These are phyloP conservation scores for Daldinia eschscholtzii DNA, from an alignment of 2,329 filamentous ascomycete genomes.

Conservation along the genomic window DNA sequence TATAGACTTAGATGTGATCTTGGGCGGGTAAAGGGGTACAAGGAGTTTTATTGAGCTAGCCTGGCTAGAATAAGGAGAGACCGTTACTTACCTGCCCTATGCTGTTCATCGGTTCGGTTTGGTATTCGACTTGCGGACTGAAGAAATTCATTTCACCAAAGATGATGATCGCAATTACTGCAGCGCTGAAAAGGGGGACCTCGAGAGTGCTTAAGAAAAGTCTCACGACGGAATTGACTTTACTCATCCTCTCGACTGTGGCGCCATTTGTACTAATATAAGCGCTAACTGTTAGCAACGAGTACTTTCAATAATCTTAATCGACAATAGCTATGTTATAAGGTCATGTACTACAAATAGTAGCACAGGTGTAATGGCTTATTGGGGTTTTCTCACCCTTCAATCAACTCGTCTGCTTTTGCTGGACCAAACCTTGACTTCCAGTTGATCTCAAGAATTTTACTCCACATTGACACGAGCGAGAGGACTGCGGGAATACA, in stretches of 20 bases:
- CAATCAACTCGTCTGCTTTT: slow-evolving; percentile 58
- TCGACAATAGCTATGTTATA: neutral
- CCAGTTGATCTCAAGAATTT: slow-evolving; percentile 74
- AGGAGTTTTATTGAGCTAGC: slow-evolving; percentile 52
- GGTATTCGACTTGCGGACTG: slow-evolving; percentile 65
- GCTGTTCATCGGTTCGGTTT: slow-evolving; percentile 72
- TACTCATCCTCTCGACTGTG: slow-evolving; percentile 64
- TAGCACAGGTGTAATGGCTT: neutral
- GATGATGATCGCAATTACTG: slow-evolving; percentile 70
- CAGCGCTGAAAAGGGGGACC: slow-evolving; percentile 69
- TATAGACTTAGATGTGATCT: neutral
- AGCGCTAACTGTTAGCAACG: slow-evolving; percentile 9
- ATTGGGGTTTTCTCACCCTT: slow-evolving; percentile 51
- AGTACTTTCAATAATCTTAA: neutral
- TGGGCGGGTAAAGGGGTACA: neutral
- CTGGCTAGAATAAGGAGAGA: slow-evolving; percentile 17
- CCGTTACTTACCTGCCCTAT: slow-evolving; percentile 52
- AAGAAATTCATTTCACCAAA: slow-evolving; percentile 75
- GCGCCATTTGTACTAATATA: slow-evolving; percentile 63
- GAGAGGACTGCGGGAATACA: slow-evolving; percentile 74
- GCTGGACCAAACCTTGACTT: slow-evolving; percentile 57
- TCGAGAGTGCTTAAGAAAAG: slow-evolving; percentile 68
- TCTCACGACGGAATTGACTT: slow-evolving; percentile 67
- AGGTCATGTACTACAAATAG: neutral
- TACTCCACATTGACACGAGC: slow-evolving; percentile 72